Evolutionary conservation across 352 stramenopile genomes (phyloP).

Genomic region (Pythium sukuiense): DNA sequence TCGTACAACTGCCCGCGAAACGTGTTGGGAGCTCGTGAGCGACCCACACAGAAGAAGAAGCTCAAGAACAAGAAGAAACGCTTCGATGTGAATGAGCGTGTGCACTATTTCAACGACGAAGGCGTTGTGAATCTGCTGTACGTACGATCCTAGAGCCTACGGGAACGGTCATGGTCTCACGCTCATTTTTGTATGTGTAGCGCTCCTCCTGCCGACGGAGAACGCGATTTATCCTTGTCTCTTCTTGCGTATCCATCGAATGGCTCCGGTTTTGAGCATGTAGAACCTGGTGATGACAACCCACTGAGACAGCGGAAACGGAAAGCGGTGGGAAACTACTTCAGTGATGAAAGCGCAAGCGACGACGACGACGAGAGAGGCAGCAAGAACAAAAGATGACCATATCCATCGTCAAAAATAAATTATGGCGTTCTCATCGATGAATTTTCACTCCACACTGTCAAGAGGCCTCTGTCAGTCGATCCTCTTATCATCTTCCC

Average conservation of each 20-base stretch:
- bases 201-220: conserved; percentile 43
- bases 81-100: conserved; percentile 56
- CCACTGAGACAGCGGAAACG: conserved; percentile 29
- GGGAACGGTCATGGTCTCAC: not conserved
- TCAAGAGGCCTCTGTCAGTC: not conserved
- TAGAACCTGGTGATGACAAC: not conserved
- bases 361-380: conserved; percentile 41
- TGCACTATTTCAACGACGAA: conserved; percentile 72
- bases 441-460: conserved; percentile 5
- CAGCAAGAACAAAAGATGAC: conserved; percentile 9
- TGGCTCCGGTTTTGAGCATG: not conserved
- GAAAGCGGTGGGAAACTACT: conserved; percentile 52
- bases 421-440: conserved; percentile 29
- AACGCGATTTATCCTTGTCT: conserved; percentile 63
- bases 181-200: conserved; percentile 27
- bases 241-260: conserved; percentile 62
- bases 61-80: conserved; percentile 66
- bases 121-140: conserved; percentile 65
- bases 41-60: conserved; percentile 49
- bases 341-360: conserved; percentile 78
- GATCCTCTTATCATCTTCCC: not conserved
- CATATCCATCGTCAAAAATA: conserved; percentile 20
- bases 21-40: conserved; percentile 70
- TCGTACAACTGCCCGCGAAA: conserved; percentile 87
- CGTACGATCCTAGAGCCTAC: conserved; percentile 27